Percentiles rank a stretch among this genome's conserved stretches.
These are phyloP conservation scores for Persicaria tinctoria DNA, from an alignment of 148 eudicot species.

Conservation along the genomic window DNA sequence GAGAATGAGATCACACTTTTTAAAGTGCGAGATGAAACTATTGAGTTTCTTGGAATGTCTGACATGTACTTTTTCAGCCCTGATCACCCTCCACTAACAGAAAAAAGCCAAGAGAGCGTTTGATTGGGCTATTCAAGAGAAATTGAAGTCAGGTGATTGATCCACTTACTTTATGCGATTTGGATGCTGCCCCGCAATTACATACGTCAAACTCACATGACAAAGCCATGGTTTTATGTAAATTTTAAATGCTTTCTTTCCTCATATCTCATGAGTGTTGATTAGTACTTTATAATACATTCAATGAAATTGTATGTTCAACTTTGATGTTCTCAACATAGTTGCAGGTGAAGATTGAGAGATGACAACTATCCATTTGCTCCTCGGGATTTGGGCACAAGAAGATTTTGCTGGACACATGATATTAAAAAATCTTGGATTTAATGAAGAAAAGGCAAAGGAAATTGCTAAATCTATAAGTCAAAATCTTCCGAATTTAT, in stretches of 20 bases:
- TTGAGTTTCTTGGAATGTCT: constrained; percentile 74
- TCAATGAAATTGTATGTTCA: neutral
- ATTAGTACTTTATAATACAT: neutral
- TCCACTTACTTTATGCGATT: neutral
- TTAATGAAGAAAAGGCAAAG: constrained; percentile 69
- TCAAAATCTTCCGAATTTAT: constrained; percentile 9
- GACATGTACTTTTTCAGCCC: constrained; percentile 57
- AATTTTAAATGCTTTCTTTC: neutral
- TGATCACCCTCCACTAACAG: constrained; percentile 78
- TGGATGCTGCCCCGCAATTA: neutral
- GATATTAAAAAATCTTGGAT: constrained; percentile 60
- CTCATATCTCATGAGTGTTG: neutral
- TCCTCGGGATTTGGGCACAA: constrained; percentile 77
- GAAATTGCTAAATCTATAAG: constrained; percentile 75
- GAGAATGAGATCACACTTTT: constrained; percentile 60
- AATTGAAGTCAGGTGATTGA: constrained; percentile 66
- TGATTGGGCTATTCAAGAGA: constrained; percentile 78
- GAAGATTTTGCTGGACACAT: constrained; percentile 68
- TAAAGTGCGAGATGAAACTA: constrained; percentile 72
- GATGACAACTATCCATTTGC: constrained; percentile 55
- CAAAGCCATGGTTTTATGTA: no score
- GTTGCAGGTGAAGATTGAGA: constrained; percentile 78
- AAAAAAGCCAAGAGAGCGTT: constrained; percentile 75
- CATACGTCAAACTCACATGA: neutral
- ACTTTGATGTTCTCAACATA: neutral